Evolutionary conservation across 352 stramenopile species (phyloP).

Genomic region (Phytophthora palmivora): DNA sequence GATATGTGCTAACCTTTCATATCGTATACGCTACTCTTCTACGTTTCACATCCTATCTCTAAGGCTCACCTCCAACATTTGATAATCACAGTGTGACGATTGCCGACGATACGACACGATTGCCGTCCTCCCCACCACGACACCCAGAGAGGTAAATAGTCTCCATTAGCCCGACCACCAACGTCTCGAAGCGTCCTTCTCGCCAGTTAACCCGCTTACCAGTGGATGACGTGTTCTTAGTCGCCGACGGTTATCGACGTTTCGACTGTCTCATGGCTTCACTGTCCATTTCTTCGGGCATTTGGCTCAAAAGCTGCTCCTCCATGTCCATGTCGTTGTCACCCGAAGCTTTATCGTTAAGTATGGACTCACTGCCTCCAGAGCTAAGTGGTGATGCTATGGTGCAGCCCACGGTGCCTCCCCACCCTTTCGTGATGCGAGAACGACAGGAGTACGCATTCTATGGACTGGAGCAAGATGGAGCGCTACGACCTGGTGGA

Average conservation of each 20-base stretch:
- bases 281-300: conserved; percentile 24
- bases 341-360: conserved; percentile 25
- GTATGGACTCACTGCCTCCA: conserved; percentile 32
- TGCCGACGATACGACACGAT: conserved; percentile 4
- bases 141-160: neutral
- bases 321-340: conserved; percentile 39
- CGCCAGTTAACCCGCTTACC: neutral
- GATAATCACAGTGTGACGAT: no score
- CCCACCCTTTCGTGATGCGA: conserved; percentile 7
- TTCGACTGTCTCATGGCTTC: conserved; percentile 32
- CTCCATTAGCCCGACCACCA: neutral
- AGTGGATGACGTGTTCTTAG: conserved; percentile 16
- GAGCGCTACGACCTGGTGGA: conserved; percentile 67
- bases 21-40: no score
- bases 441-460: conserved; percentile 55
- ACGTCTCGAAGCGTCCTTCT: no score
- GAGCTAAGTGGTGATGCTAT: conserved; percentile 26
- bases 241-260: conserved; percentile 25
- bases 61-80: no score
- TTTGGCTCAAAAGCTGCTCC: conserved; percentile 51
- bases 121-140: neutral
- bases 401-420: conserved; percentile 12
- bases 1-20: no score
- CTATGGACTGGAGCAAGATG: conserved; percentile 72
- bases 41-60: no score